A percentile compares a stretch with the other conserved stretches of the same genome.
Conservation (phyloP, 2,329 filamentous ascomycete genomes). For the Pyrenochaeta sp. region DNA sequence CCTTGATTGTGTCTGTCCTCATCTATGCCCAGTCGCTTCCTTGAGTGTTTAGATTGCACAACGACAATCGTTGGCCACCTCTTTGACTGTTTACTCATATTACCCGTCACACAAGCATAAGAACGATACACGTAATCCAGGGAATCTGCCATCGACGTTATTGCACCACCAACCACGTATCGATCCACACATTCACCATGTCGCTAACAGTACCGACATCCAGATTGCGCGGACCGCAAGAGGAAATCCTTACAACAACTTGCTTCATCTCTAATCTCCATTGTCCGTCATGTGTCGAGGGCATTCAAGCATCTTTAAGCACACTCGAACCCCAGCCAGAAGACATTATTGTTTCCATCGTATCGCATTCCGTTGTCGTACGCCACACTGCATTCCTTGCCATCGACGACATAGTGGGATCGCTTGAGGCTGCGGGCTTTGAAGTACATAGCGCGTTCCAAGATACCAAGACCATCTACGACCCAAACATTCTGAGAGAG, state of each 20-base stretch:
- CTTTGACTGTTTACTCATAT: constrained; percentile 13
- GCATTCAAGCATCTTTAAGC: constrained; percentile 68
- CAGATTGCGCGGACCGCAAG: constrained; percentile 20
- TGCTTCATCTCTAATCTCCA: constrained; percentile 79
- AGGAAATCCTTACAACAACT: constrained; percentile 56
- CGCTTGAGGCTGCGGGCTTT: constrained; percentile 67
- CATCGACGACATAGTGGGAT: constrained; percentile 51
- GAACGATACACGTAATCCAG: constrained; percentile 6
- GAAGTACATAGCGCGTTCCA: constrained; percentile 63
- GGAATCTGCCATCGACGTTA: constrained; percentile 15
- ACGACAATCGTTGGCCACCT: constrained; percentile 26
- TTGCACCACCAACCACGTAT: constrained; percentile 20
- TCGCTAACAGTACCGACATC: constrained; percentile 14
- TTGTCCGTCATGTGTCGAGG: constrained; percentile 76
- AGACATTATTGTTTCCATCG: constrained; percentile 74
- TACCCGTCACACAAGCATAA: constrained; percentile 21
- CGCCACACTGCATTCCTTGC: constrained; percentile 59
- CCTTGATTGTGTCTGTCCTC: constrained; percentile 7
- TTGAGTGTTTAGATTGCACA: constrained; percentile 30
- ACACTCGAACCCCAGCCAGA: constrained; percentile 57
- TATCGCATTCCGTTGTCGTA: constrained; percentile 74
- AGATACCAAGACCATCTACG: constrained; percentile 25
- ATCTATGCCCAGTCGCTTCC: constrained; percentile 26
- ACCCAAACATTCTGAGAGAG: constrained; percentile 18
- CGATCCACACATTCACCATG: constrained; percentile 15